Conservation (phyloP, 2,329 filamentous ascomycete species). For the Diplocarpon rosae region DNA sequence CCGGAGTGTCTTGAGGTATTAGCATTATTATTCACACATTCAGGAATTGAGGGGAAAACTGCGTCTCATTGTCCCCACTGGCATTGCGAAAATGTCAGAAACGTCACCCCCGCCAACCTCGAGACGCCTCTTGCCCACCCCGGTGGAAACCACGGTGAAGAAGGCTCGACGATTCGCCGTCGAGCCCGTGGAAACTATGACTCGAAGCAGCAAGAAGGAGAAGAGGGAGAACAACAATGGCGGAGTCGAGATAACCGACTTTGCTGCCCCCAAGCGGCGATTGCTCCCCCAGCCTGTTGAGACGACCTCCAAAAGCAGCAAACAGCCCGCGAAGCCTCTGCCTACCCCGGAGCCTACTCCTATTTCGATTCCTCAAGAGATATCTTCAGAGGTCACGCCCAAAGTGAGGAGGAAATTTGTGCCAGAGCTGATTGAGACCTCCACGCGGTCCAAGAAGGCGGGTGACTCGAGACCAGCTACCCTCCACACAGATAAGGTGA, state of each 20-base stretch:
- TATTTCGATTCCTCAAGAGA: slow-evolving; percentile 33
- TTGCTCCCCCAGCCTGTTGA: slow-evolving; percentile 64
- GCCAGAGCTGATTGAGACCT: slow-evolving; percentile 73
- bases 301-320: slow-evolving; percentile 52
- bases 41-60: neutral
- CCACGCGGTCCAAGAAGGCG: slow-evolving; percentile 56
- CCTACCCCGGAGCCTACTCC: slow-evolving; percentile 48
- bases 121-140: slow-evolving; percentile 26
- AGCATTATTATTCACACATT: slow-evolving; percentile 4
- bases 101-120: slow-evolving; percentile 20
- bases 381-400: slow-evolving; percentile 25
- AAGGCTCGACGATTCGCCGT: slow-evolving; percentile 30
- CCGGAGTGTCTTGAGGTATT: slow-evolving; percentile 1
- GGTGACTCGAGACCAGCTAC: slow-evolving; percentile 54
- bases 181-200: slow-evolving; percentile 34
- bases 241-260: slow-evolving; percentile 21
- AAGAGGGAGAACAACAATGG: slow-evolving; percentile 13
- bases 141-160: slow-evolving; percentile 27
- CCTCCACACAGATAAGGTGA: slow-evolving; percentile 57
- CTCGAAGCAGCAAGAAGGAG: slow-evolving; percentile 30
- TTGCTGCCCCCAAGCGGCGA: slow-evolving; percentile 37
- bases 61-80: slow-evolving; percentile 8
- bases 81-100: slow-evolving; percentile 18
- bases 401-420: slow-evolving; percentile 45
- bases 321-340: slow-evolving; percentile 24